Evolutionary conservation across 1,139 yeast species (phyloP).

Genomic region (Geotrichum bryndzae): DNA sequence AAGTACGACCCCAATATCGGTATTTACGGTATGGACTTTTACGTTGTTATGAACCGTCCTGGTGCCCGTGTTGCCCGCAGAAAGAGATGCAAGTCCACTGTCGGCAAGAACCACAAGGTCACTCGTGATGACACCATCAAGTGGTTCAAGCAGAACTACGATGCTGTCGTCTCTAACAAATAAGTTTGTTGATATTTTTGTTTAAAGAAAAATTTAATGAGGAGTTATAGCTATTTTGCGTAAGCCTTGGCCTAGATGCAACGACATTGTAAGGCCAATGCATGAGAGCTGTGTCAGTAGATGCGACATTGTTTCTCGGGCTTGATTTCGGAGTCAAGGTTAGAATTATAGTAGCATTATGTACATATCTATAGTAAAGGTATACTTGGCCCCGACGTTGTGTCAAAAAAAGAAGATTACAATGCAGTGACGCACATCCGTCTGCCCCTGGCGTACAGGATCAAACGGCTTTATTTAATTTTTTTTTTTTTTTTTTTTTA

Average conservation of each 20-base stretch:
- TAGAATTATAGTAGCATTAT: too few relatives aligned
- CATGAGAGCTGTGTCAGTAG: too few relatives aligned
- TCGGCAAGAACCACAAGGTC: slow-evolving; percentile 93
- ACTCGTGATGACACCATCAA: slow-evolving; percentile 88
- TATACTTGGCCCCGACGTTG: too few relatives aligned
- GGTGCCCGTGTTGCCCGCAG: slow-evolving; percentile 99
- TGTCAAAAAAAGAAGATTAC: too few relatives aligned
- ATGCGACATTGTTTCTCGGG: too few relatives aligned
- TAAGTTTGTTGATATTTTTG: neutral
- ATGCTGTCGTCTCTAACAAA: slow-evolving; percentile 84
- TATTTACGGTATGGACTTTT: slow-evolving; percentile 99
- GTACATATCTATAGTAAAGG: too few relatives aligned
- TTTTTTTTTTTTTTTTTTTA: too few relatives aligned
- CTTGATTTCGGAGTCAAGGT: too few relatives aligned
- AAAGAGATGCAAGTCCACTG: slow-evolving; percentile 86
- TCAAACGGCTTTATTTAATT: too few relatives aligned
- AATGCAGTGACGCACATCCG: too few relatives aligned
- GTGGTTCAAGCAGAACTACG: slow-evolving; percentile 99
- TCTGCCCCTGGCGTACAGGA: too few relatives aligned
- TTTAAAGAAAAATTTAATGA: neutral
- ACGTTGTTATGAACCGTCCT: slow-evolving; percentile 99
- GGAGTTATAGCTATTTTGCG: neutral
- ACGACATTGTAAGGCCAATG: too few relatives aligned
- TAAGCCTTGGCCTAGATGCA: neutral
- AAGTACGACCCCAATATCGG: slow-evolving; percentile 99